phyloP scores from a whole-genome alignment of 2,329 filamentous ascomycete genomes.

The Fusarium sp. region DNA sequence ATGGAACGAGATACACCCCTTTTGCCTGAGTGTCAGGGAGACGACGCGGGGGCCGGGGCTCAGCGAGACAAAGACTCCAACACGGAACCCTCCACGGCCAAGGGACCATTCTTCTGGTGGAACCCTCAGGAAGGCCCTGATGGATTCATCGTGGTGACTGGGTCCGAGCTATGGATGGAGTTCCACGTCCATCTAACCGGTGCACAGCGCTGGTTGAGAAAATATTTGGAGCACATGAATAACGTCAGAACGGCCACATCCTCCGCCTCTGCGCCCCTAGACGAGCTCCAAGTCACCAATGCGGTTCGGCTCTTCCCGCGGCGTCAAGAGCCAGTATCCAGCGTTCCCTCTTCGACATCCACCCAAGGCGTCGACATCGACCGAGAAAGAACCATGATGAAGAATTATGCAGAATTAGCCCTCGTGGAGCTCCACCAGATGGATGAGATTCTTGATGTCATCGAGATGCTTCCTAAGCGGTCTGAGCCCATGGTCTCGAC shows the following conservation, averaged over 20 bases:
- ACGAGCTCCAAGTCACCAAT: neutral
- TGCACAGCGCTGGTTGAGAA: neutral
- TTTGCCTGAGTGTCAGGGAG: neutral
- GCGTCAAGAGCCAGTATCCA: neutral
- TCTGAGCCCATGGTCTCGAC: neutral
- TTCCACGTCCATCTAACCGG: neutral
- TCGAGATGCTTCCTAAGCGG: neutral
- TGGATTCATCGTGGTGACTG: neutral
- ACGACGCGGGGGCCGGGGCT: neutral
- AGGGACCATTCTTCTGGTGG: neutral
- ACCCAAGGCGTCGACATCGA: neutral
- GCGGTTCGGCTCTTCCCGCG: neutral
- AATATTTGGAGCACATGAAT: neutral
- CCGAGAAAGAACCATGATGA: neutral
- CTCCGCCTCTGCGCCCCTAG: neutral
- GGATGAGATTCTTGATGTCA: neutral
- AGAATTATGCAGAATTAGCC: neutral
- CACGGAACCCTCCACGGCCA: neutral
- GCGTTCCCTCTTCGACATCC: neutral
- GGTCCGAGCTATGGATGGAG: neutral
- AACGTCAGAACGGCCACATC: neutral
- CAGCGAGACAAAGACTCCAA: neutral
- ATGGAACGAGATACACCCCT: neutral
- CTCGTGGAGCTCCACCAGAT: neutral
- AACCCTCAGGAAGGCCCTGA: neutral